A percentile compares a stretch with the other conserved stretches of the same genome.
phyloP scores from a whole-genome alignment of 306 rosid genomes.

The Astragalus membranaceus region DNA sequence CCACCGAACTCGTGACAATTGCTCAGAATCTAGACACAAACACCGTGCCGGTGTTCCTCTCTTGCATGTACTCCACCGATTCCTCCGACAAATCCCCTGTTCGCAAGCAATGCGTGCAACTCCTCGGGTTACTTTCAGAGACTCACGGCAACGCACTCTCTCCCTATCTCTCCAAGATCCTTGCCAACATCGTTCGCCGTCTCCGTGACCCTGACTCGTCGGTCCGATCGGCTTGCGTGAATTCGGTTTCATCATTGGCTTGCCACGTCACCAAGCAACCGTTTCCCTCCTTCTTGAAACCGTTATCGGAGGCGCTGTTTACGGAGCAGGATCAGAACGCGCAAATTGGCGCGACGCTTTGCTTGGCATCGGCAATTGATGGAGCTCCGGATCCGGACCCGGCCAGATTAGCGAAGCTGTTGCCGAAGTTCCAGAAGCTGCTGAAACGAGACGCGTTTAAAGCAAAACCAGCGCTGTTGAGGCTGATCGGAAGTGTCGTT shows the following conservation, averaged over 20 bases:
- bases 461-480: conserved; percentile 75
- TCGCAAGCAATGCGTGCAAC: conserved; percentile 72
- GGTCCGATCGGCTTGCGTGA: conserved; percentile 87
- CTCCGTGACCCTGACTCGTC: conserved; percentile 89
- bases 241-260: conserved; percentile 65
- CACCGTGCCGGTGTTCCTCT: conserved; percentile 57
- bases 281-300: conserved; percentile 59
- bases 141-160: conserved; percentile 63
- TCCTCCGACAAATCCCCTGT: conserved; percentile 80
- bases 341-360: conserved; percentile 83
- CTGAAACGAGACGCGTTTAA: conserved; percentile 62
- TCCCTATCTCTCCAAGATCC: conserved; percentile 66
- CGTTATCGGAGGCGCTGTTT: conserved; percentile 73
- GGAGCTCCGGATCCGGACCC: conserved; percentile 72
- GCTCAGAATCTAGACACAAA: conserved; percentile 54
- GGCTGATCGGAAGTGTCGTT: conserved; percentile 62
- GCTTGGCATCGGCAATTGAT: conserved; percentile 72
- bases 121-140: conserved; percentile 64
- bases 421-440: conserved; percentile 76
- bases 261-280: conserved; percentile 64
- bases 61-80: conserved; percentile 78
- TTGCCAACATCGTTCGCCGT: conserved; percentile 52
- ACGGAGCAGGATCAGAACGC: conserved; percentile 85
- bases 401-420: conserved; percentile 55
- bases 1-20: conserved; percentile 61